Evolutionary conservation across 2,329 filamentous ascomycete genomes (phyloP), one percentile per base, ranked within the genome.

Genomic region (Chrysoporthe cubensis): DNA sequence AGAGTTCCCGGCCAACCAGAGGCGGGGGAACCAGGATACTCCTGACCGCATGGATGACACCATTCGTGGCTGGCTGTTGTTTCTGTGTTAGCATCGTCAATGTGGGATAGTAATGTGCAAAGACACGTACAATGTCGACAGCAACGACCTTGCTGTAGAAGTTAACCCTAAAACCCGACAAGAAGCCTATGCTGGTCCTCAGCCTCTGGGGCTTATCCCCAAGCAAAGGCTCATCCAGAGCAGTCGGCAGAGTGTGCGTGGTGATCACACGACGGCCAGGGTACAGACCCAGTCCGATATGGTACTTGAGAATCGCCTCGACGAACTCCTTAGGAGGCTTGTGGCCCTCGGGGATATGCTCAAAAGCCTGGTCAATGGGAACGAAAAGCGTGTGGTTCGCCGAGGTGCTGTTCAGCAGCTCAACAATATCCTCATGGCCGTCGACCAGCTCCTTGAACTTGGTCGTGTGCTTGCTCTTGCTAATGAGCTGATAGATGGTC

Each of bases 361-460:
- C 87, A 73, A 97, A 95, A 0, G 93, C 93, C 62, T 84, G 81
- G 76, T 97, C 88, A 1, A 87, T 88, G 0, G 94, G 94, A 1
- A 92, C 91, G 74, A 97, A 96, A 62, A 96, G 79, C 0, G 94
- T 97, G 75, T 90, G 88, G 78, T 95, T 94, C 32, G 86, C 82
- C 46, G 86, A 80, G 1, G 92, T 95, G 74, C 87, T 86, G 79
- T 96, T 96, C 40, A 97, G 85, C 3, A 89, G 77, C 65, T 90
- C 78, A 46, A 95, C 88, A 0, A 97, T 81, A 64, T 92, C 88
- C 0, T 89, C 84, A 75, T 91, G 89, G 69, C 93, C 84, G 70
- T 91, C 84, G 72, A 97, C 85, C n/a, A 94, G 81, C 75, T 90
- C 87, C 40, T 90, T 88, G 57, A 97, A 90, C 77, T 90, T 91